Percentiles rank a stretch among this genome's conserved stretches.
Conservation (phyloP, 2,329 filamentous ascomycete species). For the Calonectria montana region DNA sequence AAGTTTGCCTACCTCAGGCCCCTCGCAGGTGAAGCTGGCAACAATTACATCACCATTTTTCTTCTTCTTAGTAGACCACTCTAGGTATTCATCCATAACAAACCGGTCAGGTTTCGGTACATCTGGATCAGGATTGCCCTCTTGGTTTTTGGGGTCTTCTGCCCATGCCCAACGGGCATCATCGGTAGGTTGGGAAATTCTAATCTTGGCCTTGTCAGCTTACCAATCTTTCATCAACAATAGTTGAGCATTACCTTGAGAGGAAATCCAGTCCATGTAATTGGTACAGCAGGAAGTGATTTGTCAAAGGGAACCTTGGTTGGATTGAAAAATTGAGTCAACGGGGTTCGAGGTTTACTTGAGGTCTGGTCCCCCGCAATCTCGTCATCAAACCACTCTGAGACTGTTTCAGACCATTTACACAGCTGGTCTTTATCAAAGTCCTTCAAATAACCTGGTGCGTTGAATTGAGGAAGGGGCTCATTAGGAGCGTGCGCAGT, state of each 20-base stretch:
- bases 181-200: neutral
- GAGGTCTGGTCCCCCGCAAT: neutral
- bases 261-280: constrained; percentile 17
- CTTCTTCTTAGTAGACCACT: constrained; percentile 17
- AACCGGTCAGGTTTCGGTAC: neutral
- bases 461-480: neutral
- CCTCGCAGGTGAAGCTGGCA: constrained; percentile 18
- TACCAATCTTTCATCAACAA: neutral
- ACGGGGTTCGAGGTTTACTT: neutral
- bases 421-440: neutral
- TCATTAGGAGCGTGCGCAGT: neutral
- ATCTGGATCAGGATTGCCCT: neutral
- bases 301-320: neutral
- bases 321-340: constrained; percentile 16
- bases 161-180: constrained; percentile 8
- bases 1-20: constrained; percentile 2
- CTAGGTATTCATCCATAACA: constrained; percentile 16
- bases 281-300: neutral
- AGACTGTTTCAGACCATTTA: neutral
- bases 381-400: neutral
- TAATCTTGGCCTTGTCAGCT: neutral
- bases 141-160: neutral
- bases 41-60: neutral
- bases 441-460: neutral
- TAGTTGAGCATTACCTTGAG: neutral